Evolutionary conservation across 306 rosid species (phyloP).

Genomic region (Glycine tomentella): DNA sequence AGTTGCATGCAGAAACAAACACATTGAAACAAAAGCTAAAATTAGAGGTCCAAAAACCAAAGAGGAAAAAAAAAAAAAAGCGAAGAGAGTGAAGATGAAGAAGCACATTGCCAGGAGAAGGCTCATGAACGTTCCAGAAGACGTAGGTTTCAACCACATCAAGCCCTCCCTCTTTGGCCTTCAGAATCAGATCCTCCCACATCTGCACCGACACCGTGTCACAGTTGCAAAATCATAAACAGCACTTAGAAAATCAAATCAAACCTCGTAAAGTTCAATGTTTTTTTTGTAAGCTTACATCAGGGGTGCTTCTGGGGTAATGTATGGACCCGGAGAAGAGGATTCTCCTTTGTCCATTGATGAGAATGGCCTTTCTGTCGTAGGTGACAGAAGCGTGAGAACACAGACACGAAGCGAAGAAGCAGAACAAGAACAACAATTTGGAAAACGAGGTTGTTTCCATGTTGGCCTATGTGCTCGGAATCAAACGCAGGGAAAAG

Average conservation of each 20-base stretch:
- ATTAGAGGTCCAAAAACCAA: background rate
- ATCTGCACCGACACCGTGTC: conserved; percentile 52
- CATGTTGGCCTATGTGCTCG: conserved; percentile 47
- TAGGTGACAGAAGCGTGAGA: conserved; percentile 74
- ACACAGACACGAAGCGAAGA: conserved; percentile 36
- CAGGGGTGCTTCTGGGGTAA: conserved; percentile 98
- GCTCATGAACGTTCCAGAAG: conserved; percentile 89
- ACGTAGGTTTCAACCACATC: conserved; percentile 88
- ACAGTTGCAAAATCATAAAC: background rate
- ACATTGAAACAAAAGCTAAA: conserved; percentile 30
- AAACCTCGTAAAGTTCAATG: background rate
- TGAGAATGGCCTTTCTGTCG: conserved; percentile 84
- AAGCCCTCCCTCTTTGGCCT: conserved; percentile 86
- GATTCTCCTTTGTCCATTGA: conserved; percentile 87
- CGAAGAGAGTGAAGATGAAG: conserved; percentile 22
- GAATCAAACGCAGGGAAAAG: background rate
- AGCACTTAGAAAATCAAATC: background rate
- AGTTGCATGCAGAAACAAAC: conserved; percentile 39
- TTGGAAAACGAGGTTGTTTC: conserved; percentile 59
- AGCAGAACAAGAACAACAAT: background rate
- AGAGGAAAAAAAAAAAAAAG: conserved; percentile 29
- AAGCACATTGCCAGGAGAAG: conserved; percentile 79
- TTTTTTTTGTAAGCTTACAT: conserved; percentile 49
- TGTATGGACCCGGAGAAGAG: conserved; percentile 96
- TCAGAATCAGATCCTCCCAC: conserved; percentile 90